A percentile compares a stretch with the other conserved stretches of the same genome.
Evolutionary conservation across 176 grass and related monocot genomes (phyloP).

Genomic region (Eleusine coracana): DNA sequence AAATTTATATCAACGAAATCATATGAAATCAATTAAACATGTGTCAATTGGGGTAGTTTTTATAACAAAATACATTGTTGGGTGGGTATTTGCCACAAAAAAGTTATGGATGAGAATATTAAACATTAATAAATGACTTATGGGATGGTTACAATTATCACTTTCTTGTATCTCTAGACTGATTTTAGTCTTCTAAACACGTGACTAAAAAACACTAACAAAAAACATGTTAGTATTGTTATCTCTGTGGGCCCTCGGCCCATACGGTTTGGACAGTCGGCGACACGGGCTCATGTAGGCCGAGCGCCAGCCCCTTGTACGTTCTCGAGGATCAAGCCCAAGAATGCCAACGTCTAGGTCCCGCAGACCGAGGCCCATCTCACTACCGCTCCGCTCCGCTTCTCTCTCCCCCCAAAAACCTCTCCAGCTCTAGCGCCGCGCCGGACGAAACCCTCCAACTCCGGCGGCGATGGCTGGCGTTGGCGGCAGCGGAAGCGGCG

Average conservation of each 20-base stretch:
- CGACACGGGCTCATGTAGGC: not conserved
- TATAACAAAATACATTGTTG: too few relatives aligned
- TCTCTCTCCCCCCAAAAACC: conserved; percentile 1
- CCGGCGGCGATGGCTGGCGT: conserved; percentile 54
- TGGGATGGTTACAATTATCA: too few relatives aligned
- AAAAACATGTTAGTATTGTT: too few relatives aligned
- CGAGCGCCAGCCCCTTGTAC: not conserved
- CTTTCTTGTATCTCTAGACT: too few relatives aligned
- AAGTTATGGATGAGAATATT: too few relatives aligned
- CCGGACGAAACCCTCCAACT: conserved; percentile 37
- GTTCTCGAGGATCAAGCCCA: not conserved
- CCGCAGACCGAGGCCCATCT: conserved; percentile 30
- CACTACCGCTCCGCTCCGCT: conserved; percentile 1
- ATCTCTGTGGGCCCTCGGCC: not conserved
- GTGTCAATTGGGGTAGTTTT: too few relatives aligned
- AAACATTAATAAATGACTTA: too few relatives aligned
- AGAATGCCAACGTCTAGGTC: not conserved
- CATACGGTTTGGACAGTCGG: not conserved
- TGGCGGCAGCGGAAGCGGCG: conserved; percentile 28
- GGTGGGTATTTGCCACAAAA: too few relatives aligned
- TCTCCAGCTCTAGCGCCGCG: conserved; percentile 42
- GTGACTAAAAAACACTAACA: too few relatives aligned
- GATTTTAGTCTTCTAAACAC: too few relatives aligned
- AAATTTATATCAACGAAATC: too few relatives aligned
- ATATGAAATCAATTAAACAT: too few relatives aligned